Evolutionary conservation across 371 early-diverging fungal species (phyloP), one percentile per base, ranked within the genome.

Genomic region (Cokeromyces recurvatus): DNA sequence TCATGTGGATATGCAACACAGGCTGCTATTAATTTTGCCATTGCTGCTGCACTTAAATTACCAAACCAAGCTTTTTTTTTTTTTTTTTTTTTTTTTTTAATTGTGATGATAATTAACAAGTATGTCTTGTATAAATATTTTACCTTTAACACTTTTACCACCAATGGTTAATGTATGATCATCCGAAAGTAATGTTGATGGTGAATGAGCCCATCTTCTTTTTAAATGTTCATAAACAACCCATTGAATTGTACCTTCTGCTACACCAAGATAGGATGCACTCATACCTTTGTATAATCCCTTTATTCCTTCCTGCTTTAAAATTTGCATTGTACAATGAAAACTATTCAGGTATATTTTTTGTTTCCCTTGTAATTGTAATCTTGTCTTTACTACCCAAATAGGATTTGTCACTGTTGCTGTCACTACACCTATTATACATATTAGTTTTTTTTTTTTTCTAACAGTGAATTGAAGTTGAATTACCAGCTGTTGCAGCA

Each of bases 341-440:
- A 88, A 49, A 45, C 87, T 87, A 71, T 83, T 91, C 32, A 66
- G 66, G 65, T 95, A 94, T 38, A 62, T 52, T 35, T 66, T 57
- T 5, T 57, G 52, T 3, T 66, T 59, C 1, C 71, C 63, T 66
- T 90, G 91, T 43, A 96, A 70, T 68, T 96, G 97, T 78, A 97
- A 85, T 46, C 98, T 71, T 0, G 97, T 97, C 57, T 95, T 96
- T 44, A 95, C 82, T 34, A 96, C 81, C 98, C 98, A 97, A 6
- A 97, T 95, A 1, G 98, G 98, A 58, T 93, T 96, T 2, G 97
- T 94, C 10, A 71, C 71, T 0, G 89, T 82, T 0, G 92, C 82
- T 2, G 91, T 90, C 4, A 87, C 74, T 19, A 86, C 61, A 14
- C 79, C 75, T 74, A 25, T 27, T 20, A 12, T 23, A 24, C 20